A percentile compares a stretch with the other conserved stretches of the same genome.
Evolutionary conservation across 768 basidiomycete species (phyloP).

Genomic region (Panaeolus papilionaceus): DNA sequence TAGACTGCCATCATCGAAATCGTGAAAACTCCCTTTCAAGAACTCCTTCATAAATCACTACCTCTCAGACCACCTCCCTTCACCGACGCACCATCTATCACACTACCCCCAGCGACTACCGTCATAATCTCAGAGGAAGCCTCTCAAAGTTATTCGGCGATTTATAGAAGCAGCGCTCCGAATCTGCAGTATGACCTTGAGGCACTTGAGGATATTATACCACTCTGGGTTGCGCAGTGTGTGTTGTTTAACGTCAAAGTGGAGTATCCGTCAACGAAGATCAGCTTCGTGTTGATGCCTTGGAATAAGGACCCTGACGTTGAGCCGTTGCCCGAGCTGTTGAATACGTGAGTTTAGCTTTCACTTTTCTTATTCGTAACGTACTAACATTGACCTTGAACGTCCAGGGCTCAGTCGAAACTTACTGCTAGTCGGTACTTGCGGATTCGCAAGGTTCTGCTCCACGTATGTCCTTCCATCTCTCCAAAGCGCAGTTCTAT

Average conservation of each 20-base stretch:
- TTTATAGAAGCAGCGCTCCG: slow-evolving; percentile 78
- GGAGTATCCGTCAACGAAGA: slow-evolving; percentile 64
- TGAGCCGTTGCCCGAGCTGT: slow-evolving; percentile 76
- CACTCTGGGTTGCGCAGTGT: slow-evolving; percentile 90
- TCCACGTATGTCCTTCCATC: slow-evolving; percentile 64
- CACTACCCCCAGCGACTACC: slow-evolving; percentile 62
- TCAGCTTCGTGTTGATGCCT: slow-evolving; percentile 90
- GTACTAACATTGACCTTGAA: slow-evolving; percentile 17
- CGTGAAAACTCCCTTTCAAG: slow-evolving; percentile 58
- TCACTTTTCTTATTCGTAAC: not conserved
- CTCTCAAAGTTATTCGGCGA: slow-evolving; percentile 71
- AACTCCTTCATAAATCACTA: slow-evolving; percentile 50
- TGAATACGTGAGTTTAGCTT: slow-evolving; percentile 74
- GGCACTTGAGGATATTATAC: slow-evolving; percentile 76
- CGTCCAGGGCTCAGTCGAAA: slow-evolving; percentile 72
- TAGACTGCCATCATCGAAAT: slow-evolving; percentile 29
- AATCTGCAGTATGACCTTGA: slow-evolving; percentile 49
- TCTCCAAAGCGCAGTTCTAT: no score
- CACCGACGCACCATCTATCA: slow-evolving; percentile 72
- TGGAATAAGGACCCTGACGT: slow-evolving; percentile 65
- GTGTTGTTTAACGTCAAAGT: slow-evolving; percentile 71
- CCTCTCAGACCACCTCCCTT: slow-evolving; percentile 71
- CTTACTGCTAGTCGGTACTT: slow-evolving; percentile 88
- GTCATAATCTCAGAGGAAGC: slow-evolving; percentile 86
- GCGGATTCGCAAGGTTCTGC: slow-evolving; percentile 82